These are phyloP conservation scores for Fusarium tupiense DNA, from an alignment of 2,329 filamentous ascomycete species.

Conservation along the genomic window DNA sequence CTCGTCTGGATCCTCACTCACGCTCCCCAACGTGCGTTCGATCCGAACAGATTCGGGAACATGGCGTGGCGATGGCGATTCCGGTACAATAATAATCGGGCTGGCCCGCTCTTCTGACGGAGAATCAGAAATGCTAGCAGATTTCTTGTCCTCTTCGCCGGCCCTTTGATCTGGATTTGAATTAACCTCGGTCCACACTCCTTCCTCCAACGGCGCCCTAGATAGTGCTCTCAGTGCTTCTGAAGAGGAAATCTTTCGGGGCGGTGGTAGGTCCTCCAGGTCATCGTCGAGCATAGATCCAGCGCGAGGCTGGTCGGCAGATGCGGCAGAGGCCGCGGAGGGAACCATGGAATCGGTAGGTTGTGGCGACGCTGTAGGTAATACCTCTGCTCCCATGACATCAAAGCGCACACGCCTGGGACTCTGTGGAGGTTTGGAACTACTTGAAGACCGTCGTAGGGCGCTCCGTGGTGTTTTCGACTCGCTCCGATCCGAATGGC, in stretches of 20 bases:
- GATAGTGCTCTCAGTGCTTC: constrained; percentile 64
- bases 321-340: constrained; percentile 38
- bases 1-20: constrained; percentile 43
- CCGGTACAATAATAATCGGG: constrained; percentile 21
- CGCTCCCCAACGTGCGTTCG: constrained; percentile 34
- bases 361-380: constrained; percentile 67
- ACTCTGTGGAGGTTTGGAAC: constrained; percentile 60
- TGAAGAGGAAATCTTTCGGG: constrained; percentile 65
- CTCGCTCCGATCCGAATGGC: constrained; percentile 63
- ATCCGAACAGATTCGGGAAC: constrained; percentile 30
- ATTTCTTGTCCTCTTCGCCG: constrained; percentile 29
- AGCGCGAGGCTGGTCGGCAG: constrained; percentile 42
- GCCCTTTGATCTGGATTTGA: constrained; percentile 44
- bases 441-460: constrained; percentile 65
- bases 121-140: constrained; percentile 7
- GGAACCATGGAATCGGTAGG: constrained; percentile 46
- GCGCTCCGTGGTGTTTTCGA: constrained; percentile 63
- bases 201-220: constrained; percentile 60
- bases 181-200: constrained; percentile 61
- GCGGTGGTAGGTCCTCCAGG: constrained; percentile 53
- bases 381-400: constrained; percentile 67
- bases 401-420: constrained; percentile 72
- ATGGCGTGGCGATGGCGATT: constrained; percentile 26
- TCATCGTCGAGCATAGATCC: constrained; percentile 51
- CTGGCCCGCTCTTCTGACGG: neutral